Evolutionary conservation across 352 stramenopile genomes (phyloP).

Genomic region (Globisporangium splendens): DNA sequence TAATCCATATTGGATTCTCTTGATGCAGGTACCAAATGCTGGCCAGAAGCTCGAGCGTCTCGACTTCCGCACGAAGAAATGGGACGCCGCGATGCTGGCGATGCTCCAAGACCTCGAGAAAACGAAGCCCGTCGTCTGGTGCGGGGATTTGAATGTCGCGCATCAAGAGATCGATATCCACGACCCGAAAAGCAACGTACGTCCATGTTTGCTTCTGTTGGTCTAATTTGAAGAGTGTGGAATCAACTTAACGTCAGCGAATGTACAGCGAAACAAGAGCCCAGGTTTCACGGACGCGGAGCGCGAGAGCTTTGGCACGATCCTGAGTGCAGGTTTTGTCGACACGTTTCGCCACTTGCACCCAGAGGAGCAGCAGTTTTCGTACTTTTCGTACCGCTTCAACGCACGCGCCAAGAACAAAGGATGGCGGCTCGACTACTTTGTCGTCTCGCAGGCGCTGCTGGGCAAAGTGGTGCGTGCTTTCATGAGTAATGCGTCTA

Average conservation of each 20-base stretch:
- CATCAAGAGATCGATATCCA: constrained; percentile 89
- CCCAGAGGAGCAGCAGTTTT: constrained; percentile 62
- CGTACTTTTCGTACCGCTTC: constrained; percentile 82
- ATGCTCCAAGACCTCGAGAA: constrained; percentile 72
- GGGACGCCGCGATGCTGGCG: constrained; percentile 68
- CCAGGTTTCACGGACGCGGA: constrained; percentile 79
- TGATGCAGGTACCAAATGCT: constrained; percentile 52
- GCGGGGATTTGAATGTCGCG: constrained; percentile 82
- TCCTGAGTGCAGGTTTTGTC: constrained; percentile 64
- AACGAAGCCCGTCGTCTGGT: constrained; percentile 81
- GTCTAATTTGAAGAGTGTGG: too few relatives aligned
- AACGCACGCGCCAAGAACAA: constrained; percentile 80
- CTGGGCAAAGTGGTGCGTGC: constrained; percentile 55
- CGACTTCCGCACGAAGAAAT: constrained; percentile 66
- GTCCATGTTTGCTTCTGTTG: too few relatives aligned
- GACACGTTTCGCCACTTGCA: constrained; percentile 72
- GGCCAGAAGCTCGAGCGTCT: constrained; percentile 71
- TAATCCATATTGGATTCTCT: too few relatives aligned
- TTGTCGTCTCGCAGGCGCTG: constrained; percentile 65
- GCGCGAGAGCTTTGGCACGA: constrained; percentile 63
- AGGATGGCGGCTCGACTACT: constrained; percentile 86
- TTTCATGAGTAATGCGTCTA: background rate
- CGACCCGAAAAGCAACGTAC: constrained; percentile 77
- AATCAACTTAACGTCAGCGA: too few relatives aligned
- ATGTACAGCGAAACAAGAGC: constrained; percentile 69